Base-by-base conservation (phyloP, 2,329 filamentous ascomycete genomes). In the Phialophora tarda region DNA sequence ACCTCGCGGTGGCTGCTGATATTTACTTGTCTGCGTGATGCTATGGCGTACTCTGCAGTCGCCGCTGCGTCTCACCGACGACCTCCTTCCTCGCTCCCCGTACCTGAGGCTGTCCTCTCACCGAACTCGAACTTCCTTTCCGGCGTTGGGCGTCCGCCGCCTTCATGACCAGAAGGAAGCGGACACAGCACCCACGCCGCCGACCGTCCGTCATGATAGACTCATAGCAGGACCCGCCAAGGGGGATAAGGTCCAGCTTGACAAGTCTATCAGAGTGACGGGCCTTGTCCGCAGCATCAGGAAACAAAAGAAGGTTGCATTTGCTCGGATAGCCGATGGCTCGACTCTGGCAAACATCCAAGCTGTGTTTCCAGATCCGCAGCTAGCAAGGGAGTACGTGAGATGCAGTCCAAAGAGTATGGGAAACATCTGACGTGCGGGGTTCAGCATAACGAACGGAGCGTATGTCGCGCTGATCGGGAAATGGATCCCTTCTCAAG, bases 281-380 rank as follows among this genome's bases (percentile, higher is more conserved):
- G 71, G 71, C 10, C 57, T 72, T 30, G 70, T 73, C 14, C 71
- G 69, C 50, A 72, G 70, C 34, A 65, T 97, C 67, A 86, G 94
- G 69, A 91, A 92, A 77, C 93, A 96, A 82, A 96, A 97, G 77
- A 85, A 85, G 24, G 84, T 90, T 66, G 89, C 90, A 4, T 98
- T 99, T 80, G 89, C 93, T 60, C 87, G 92, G 66, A 83, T 98
- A 60, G 89, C 90, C 11, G 95, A 99, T 82, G 95, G 95, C 53
- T 96, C 93, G 12, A 92, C 91, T 50, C 82, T 91, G 71, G 83
- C 89, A 68, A 83, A 91, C 30, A 78, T 98, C 63, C 95, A 99
- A 80, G 92, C 90, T 54, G 88, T 97, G 55, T 81, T 97, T 50
- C 65, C 62, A 72, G 87, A 87, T 62, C 89, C 91, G 70, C 83